Conservation (phyloP, 495 filamentous ascomycete species). For the Aspergillus leporis region DNA sequence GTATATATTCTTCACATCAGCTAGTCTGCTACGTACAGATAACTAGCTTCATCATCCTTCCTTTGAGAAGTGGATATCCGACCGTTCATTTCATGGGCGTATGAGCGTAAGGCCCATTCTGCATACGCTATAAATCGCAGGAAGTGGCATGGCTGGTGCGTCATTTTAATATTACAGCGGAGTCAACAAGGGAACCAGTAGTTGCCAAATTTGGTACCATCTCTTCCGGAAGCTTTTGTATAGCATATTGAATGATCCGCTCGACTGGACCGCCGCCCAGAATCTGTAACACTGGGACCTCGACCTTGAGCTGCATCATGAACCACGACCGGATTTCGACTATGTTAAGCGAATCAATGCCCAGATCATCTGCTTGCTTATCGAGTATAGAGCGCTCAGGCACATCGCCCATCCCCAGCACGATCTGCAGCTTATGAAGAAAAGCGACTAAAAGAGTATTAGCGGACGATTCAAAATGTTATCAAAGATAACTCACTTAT, state of each 20-base stretch:
- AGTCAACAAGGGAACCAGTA: background rate
- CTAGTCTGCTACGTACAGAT: no score
- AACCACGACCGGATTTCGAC: conserved; percentile 40
- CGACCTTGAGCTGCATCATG: conserved; percentile 36
- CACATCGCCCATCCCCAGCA: conserved; percentile 13
- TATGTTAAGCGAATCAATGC: conserved; percentile 38
- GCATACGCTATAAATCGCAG: no score
- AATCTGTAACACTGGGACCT: conserved; percentile 55
- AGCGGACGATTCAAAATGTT: background rate
- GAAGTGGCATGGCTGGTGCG: no score
- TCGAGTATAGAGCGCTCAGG: conserved; percentile 7
- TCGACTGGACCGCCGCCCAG: background rate
- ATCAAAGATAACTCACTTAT: background rate
- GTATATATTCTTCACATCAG: no score
- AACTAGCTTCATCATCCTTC: no score
- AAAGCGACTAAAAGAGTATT: background rate
- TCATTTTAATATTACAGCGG: no score
- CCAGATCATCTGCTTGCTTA: conserved; percentile 25
- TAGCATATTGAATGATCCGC: background rate
- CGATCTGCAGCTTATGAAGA: conserved; percentile 2
- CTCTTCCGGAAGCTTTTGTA: background rate
- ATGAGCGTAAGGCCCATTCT: no score
- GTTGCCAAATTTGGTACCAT: background rate
- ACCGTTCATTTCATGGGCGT: no score
- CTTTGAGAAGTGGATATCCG: no score